Conservation (phyloP, 2,329 filamentous ascomycete genomes). For the Malbranchea zuffiana region DNA sequence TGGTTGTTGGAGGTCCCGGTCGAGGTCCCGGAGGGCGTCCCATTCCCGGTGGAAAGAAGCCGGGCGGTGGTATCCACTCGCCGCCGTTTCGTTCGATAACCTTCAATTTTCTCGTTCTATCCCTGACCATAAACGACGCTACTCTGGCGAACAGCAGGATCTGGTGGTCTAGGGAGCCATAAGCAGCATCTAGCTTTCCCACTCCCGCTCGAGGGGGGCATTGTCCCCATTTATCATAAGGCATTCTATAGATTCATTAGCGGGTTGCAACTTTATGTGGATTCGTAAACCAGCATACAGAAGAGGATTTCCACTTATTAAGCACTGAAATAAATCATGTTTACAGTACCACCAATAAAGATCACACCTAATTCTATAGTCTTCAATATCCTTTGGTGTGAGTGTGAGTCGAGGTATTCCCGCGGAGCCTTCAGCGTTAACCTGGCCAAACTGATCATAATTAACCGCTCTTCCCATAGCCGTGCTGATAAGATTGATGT, state of each 20-base stretch:
- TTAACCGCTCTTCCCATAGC: constrained; percentile 48
- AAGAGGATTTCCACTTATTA: constrained; percentile 72
- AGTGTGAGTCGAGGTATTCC: constrained; percentile 25
- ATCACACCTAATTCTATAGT: constrained; percentile 71
- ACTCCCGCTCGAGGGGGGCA: constrained; percentile 76
- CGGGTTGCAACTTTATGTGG: constrained; percentile 18
- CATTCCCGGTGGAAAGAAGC: constrained; percentile 31
- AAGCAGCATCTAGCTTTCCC: constrained; percentile 65
- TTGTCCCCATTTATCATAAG: constrained; percentile 70
- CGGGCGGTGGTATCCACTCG: constrained; percentile 44
- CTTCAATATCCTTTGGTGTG: constrained; percentile 55
- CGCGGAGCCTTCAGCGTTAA: constrained; percentile 27
- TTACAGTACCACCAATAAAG: constrained; percentile 94
- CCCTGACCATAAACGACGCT: constrained; percentile 64
- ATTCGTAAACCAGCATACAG: constrained; percentile 66
- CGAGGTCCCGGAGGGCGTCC: constrained; percentile 4
- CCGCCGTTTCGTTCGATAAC: constrained; percentile 50
- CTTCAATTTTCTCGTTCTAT: constrained; percentile 66
- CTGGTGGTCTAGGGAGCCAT: constrained; percentile 81
- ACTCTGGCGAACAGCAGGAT: constrained; percentile 71
- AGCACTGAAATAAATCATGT: constrained; percentile 84
- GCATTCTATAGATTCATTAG: constrained; percentile 47
- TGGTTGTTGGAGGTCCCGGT: constrained; percentile 11
- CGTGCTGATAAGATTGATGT: constrained; percentile 47
- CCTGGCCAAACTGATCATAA: constrained; percentile 48